These are phyloP conservation scores for Pestalotiopsis sp. DNA, from an alignment of 2,329 filamentous ascomycete genomes.

Conservation along the genomic window DNA sequence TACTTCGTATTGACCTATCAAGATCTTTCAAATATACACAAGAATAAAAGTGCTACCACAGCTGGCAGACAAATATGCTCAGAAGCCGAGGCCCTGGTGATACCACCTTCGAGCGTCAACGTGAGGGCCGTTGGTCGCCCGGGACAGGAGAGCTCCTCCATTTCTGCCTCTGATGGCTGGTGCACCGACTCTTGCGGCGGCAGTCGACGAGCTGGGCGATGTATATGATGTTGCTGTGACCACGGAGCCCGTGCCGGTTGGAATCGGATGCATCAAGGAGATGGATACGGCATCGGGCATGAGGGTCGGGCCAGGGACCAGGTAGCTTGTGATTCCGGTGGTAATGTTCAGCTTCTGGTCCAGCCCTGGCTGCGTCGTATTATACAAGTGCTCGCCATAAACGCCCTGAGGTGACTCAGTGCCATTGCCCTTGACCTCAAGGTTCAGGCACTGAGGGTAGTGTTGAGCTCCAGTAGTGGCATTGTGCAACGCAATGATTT, in stretches of 20 bases:
- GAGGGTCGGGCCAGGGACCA: constrained; percentile 16
- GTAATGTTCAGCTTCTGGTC: constrained; percentile 15
- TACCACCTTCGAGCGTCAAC: constrained; percentile 9
- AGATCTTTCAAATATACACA: neutral
- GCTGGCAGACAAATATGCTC: neutral
- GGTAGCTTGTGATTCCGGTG: constrained; percentile 13
- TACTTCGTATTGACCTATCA: neutral
- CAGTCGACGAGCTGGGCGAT: neutral
- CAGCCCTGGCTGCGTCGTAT: constrained; percentile 8
- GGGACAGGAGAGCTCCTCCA: neutral
- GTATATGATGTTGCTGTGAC: neutral
- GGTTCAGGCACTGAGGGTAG: constrained; percentile 30
- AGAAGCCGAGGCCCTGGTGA: constrained; percentile 11
- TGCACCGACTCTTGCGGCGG: neutral
- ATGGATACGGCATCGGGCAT: constrained; percentile 14
- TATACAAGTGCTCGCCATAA: constrained; percentile 15
- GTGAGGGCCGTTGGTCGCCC: neutral
- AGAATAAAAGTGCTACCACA: neutral
- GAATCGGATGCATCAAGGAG: constrained; percentile 8
- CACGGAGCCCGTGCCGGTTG: constrained; percentile 12
- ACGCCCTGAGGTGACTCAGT: constrained; percentile 15
- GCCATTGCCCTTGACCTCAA: constrained; percentile 24
- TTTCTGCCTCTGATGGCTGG: neutral
- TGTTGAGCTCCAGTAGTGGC: constrained; percentile 23
- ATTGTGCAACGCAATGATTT: constrained; percentile 30